Evolutionary conservation across 1,139 yeast genomes (phyloP).

Genomic region (Diutina neorugosa): DNA sequence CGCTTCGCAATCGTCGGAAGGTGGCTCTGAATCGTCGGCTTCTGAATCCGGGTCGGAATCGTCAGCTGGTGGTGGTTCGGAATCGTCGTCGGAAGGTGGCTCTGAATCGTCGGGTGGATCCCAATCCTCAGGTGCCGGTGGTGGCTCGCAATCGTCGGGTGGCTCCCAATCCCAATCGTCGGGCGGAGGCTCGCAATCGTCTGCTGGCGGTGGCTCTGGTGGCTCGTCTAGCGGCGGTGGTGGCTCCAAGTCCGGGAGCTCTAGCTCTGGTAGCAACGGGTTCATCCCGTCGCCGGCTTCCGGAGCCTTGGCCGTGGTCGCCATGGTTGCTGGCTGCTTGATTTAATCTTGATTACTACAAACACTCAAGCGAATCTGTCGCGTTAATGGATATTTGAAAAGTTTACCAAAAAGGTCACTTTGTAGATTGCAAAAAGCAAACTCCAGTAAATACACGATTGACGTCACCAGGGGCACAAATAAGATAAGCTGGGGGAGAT

Average conservation of each 20-base stretch:
- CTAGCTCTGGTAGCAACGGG: not conserved
- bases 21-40: no score
- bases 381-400: not conserved
- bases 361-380: not conserved
- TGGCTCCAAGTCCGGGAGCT: no score
- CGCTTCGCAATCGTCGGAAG: no score
- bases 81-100: not conserved
- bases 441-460: no score
- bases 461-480: not conserved
- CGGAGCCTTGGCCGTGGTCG: not conserved
- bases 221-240: not conserved
- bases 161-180: no score
- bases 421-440: no score
- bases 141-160: no score
- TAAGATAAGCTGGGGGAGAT: no score
- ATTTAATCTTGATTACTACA: not conserved
- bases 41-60: not conserved
- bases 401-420: not conserved
- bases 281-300: not conserved
- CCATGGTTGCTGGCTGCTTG: not conserved
- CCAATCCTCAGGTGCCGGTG: not conserved
- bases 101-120: not conserved
- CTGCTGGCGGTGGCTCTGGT: not conserved
- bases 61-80: not conserved
- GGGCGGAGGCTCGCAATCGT: not conserved